Conservation (phyloP, 805 yeast genomes). For the Candida adriatica region DNA sequence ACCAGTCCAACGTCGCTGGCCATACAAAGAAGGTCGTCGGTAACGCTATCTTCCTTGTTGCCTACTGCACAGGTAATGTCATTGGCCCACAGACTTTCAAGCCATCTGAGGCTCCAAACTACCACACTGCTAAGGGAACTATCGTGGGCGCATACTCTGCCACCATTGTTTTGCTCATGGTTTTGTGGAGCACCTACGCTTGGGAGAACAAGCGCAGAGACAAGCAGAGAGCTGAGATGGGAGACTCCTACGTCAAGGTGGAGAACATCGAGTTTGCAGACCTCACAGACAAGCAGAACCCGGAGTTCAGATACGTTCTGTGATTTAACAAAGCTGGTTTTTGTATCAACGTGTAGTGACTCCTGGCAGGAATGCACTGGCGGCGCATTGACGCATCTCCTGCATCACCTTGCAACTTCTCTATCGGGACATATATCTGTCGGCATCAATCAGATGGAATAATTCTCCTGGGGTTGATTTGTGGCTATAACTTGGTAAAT, state of each 20-base stretch:
- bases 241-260: conserved; percentile 16
- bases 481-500: too few species aligned
- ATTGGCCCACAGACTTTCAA: conserved; percentile 71
- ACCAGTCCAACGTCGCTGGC: conserved; percentile 55
- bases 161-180: conserved; percentile 32
- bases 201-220: conserved; percentile 40
- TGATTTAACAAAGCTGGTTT: conserved; percentile 1
- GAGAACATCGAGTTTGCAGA: conserved; percentile 38
- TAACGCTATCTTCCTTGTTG: conserved; percentile 52
- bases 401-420: too few species aligned
- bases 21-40: conserved; percentile 64
- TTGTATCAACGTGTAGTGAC: conserved; percentile 34
- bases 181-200: conserved; percentile 23
- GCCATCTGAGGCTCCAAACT: conserved; percentile 50
- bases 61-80: conserved; percentile 61
- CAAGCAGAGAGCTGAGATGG: conserved; percentile 22
- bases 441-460: too few species aligned
- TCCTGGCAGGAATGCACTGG: too few species aligned
- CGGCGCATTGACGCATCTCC: too few species aligned
- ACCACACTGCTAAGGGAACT: conserved; percentile 43
- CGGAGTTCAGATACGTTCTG: conserved; percentile 28
- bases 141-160: conserved; percentile 24
- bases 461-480: too few species aligned
- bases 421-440: too few species aligned
- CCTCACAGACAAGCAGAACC: conserved; percentile 32